Base-by-base conservation (phyloP, 805 yeast species). In the Wickerhamiella domercqiae region DNA sequence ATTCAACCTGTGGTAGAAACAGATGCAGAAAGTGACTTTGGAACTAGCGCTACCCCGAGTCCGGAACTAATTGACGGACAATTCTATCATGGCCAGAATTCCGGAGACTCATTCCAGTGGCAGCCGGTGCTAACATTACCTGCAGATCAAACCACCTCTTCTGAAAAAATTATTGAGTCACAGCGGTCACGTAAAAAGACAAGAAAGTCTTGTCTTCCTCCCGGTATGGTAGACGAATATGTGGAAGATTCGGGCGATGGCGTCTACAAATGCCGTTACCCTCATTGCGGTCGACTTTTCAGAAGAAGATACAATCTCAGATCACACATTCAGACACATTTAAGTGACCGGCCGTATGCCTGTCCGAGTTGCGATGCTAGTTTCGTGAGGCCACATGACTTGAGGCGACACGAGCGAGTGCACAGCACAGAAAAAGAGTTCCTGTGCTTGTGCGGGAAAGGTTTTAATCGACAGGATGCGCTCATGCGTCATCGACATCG, bases 301-400 rank as follows among this genome's bases (percentile, higher is more conserved):
- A 74, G 84, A 5, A 67, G 98, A 52, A 67, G 94, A 34, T 93
- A 93, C 58, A 90, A 90, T 51, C 82, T 83, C 9, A 65, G 97
- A 44, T 82, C 95, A 0, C 99, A 90, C 56, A 86, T 90, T 39
- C 98, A 90, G 55, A 90, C 98, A 0, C 99, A 90, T 63, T 60
- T 90, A 35, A 76, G 87, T 54, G 98, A 93, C 56, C 65, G 96
- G 45, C 99, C 99, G 1, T 87, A 82, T 58, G 62, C 68, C 0
- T 90, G 99, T 60, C 66, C 63, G 29, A 47, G 44, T 32, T 90
- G 99, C 57, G 68, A 71, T 3, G 81, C 86, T 48, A 71, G 81
- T 28, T 90, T 90, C 62, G 99, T 90, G 18, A 69, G 99, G 44
- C 94, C 87, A 45, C 98, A 90, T 54, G 99, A 90, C 59, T 64